Percentiles rank a stretch among this genome's conserved stretches.
These are phyloP conservation scores for Crithidia mellificae DNA, from an alignment of 208 protist species.

Conservation along the genomic window DNA sequence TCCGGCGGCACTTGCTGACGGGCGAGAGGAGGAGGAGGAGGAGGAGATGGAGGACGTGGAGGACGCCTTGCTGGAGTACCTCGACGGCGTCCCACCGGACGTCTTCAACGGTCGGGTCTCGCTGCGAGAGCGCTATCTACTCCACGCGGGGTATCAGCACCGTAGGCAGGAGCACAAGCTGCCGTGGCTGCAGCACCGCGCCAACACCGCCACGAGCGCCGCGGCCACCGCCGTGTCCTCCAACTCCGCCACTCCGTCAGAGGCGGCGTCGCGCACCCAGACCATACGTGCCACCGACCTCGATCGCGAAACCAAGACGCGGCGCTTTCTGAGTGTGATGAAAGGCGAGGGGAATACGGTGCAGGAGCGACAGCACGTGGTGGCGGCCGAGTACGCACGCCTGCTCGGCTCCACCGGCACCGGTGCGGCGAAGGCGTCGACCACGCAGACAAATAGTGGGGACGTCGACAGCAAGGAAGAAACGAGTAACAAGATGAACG, in stretches of 20 bases:
- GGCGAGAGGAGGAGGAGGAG: background rate
- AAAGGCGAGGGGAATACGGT: conserved; percentile 9
- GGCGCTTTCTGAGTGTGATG: conserved; percentile 15
- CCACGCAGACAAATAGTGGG: background rate
- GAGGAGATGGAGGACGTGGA: conserved; percentile 36
- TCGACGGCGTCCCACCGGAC: conserved; percentile 57
- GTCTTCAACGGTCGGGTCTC: conserved; percentile 60
- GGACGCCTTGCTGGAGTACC: conserved; percentile 62
- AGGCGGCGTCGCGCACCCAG: background rate
- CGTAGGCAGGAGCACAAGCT: conserved; percentile 23
- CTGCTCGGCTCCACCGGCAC: background rate
- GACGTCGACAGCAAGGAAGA: background rate
- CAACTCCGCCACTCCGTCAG: background rate
- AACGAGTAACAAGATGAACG: no score
- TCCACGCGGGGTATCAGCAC: conserved; percentile 39
- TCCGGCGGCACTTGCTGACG: no score
- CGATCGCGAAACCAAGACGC: background rate
- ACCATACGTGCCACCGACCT: background rate
- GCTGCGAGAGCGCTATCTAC: conserved; percentile 65
- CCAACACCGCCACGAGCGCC: background rate
- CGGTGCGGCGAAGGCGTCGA: no score
- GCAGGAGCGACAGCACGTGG: conserved; percentile 9
- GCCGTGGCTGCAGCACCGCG: background rate
- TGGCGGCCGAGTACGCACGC: conserved; percentile 9
- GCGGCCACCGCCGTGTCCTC: background rate